These are phyloP conservation scores for Excoecaria cochinchinensis DNA, from an alignment of 345 rosid species.

Conservation along the genomic window DNA sequence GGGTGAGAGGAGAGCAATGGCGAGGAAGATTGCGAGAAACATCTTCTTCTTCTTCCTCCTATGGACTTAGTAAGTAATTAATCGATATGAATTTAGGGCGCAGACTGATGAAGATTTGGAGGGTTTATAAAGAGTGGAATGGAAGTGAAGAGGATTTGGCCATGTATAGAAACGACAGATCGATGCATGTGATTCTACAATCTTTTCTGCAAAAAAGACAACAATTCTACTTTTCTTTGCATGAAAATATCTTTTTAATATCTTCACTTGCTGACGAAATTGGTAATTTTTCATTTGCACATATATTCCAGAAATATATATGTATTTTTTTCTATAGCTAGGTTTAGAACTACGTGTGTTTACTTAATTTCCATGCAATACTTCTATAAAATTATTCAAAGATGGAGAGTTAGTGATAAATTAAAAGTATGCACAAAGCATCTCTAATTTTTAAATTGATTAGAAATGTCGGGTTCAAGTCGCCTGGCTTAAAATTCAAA, in stretches of 20 bases:
- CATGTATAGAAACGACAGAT: conserved; percentile 28
- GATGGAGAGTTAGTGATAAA: no score
- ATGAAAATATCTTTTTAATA: conserved; percentile 8
- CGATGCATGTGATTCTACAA: conserved; percentile 22
- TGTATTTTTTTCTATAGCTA: no score
- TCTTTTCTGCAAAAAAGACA: conserved; percentile 18
- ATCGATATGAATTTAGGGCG: background rate
- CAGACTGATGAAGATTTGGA: background rate
- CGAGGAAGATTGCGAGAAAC: conserved; percentile 40
- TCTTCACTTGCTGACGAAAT: no score
- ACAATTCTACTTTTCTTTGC: conserved; percentile 32
- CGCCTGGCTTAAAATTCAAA: no score
- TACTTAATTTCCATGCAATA: no score
- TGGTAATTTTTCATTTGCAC: background rate
- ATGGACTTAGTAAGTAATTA: no score
- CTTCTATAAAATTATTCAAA: no score
- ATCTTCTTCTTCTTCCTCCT: conserved; percentile 24
- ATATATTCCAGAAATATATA: no score
- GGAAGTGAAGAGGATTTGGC: conserved; percentile 20
- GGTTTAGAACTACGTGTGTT: no score
- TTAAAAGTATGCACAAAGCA: no score
- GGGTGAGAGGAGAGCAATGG: conserved; percentile 44
- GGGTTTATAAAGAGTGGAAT: conserved; percentile 23
- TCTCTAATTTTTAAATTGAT: no score
- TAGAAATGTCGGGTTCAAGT: no score